A percentile compares a stretch with the other conserved stretches of the same genome.
These are phyloP conservation scores for Marchantia paleacea DNA, from an alignment of 225 moss, liverwort and hornwort genomes.

Conservation along the genomic window DNA sequence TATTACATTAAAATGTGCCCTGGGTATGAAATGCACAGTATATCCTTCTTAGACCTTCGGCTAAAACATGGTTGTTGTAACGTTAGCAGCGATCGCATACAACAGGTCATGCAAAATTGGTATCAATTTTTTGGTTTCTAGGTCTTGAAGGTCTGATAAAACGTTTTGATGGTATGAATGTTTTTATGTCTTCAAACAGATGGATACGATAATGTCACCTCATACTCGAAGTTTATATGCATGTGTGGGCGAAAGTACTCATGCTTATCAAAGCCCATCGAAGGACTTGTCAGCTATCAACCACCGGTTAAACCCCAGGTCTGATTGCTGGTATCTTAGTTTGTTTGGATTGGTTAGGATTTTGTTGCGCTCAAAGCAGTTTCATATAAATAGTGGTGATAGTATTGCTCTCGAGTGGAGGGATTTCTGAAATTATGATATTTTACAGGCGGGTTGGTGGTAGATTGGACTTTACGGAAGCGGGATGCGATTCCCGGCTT, in stretches of 20 bases:
- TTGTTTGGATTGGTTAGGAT: not conserved
- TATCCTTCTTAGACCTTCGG: too few relatives aligned
- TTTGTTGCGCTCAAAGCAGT: not conserved
- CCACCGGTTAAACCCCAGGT: conserved; percentile 71
- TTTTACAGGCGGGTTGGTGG: conserved; percentile 68
- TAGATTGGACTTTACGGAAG: conserved; percentile 55
- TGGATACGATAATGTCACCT: conserved; percentile 78
- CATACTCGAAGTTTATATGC: conserved; percentile 85
- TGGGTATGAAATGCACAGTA: too few relatives aligned
- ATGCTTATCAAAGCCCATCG: conserved; percentile 92
- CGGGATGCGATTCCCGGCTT: conserved; percentile 38
- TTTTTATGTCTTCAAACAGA: conserved; percentile 43
- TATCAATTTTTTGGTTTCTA: too few relatives aligned
- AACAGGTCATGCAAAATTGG: too few relatives aligned
- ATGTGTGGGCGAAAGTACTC: conserved; percentile 88
- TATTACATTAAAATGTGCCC: too few relatives aligned
- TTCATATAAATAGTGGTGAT: not conserved
- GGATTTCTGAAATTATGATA: conserved; percentile 12
- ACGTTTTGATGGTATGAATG: not conserved
- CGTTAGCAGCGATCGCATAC: too few relatives aligned
- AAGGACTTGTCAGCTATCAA: conserved; percentile 95
- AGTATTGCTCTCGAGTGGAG: not conserved
- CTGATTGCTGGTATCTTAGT: not conserved
- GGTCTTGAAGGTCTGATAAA: too few relatives aligned
- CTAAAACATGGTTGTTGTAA: too few relatives aligned